Conservation (phyloP, 2,329 filamentous ascomycete species). For the Neospermospora avenae region DNA sequence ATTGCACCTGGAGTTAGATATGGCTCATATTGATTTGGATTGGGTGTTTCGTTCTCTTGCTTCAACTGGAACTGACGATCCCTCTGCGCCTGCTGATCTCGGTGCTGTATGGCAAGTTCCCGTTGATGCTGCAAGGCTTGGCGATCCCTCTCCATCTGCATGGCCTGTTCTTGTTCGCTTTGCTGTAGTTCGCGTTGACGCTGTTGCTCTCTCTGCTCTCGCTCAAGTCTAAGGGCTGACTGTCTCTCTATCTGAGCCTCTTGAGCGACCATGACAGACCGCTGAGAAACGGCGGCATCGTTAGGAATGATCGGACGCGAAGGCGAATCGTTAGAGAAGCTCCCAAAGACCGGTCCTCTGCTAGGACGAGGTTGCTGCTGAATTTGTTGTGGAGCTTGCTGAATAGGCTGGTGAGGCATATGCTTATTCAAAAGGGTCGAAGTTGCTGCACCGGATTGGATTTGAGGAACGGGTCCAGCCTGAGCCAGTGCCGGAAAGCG, state of each 20-base stretch:
- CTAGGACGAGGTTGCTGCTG: slow-evolving; percentile 22
- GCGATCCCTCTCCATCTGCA: slow-evolving; percentile 6
- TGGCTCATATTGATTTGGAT: slow-evolving; percentile 36
- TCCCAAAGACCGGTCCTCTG: slow-evolving; percentile 32
- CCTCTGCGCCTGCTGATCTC: slow-evolving; percentile 12
- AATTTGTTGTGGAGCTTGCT: slow-evolving; percentile 19
- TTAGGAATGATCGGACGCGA: slow-evolving; percentile 28
- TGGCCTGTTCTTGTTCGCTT: slow-evolving; percentile 16
- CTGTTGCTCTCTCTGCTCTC: slow-evolving; percentile 23
- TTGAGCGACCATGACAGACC: slow-evolving; percentile 29
- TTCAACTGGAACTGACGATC: slow-evolving; percentile 31
- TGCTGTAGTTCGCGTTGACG: slow-evolving; percentile 20
- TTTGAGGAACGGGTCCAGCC: slow-evolving; percentile 33
- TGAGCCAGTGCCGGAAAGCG: slow-evolving; percentile 35
- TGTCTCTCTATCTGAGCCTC: slow-evolving; percentile 33
- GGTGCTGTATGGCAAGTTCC: slow-evolving; percentile 3
- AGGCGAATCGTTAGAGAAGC: slow-evolving; percentile 25
- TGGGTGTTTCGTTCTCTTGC: slow-evolving; percentile 34
- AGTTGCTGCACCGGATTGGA: slow-evolving; percentile 25
- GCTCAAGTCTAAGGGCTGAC: slow-evolving; percentile 28
- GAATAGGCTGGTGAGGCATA: slow-evolving; percentile 25
- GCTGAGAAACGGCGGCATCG: slow-evolving; percentile 25
- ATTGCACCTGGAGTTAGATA: slow-evolving; percentile 26
- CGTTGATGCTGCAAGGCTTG: slow-evolving; percentile 5
- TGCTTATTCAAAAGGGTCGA: slow-evolving; percentile 28